A percentile compares a stretch with the other conserved stretches of the same genome.
Evolutionary conservation across 2,329 filamentous ascomycete species (phyloP).

Genomic region (Fusarium transvaalense): DNA sequence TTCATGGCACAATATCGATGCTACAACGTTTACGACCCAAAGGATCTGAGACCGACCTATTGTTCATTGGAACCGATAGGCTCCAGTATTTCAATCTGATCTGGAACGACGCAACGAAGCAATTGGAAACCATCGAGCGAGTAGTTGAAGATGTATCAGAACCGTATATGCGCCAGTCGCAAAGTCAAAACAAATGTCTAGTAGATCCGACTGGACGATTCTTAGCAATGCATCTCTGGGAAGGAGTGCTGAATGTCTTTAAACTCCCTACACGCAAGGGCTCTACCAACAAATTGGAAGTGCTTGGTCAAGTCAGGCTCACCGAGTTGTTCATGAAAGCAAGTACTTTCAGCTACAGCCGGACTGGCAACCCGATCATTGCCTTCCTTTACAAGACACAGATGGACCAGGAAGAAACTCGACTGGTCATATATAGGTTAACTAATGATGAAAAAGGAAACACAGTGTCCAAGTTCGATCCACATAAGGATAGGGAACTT

Average conservation of each 20-base stretch:
- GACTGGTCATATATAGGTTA: constrained; percentile 70
- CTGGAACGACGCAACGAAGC: constrained; percentile 75
- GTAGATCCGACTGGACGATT: constrained; percentile 81
- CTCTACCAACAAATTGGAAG: constrained; percentile 59
- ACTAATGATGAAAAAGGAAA: constrained; percentile 69
- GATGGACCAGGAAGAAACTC: constrained; percentile 65
- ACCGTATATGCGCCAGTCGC: constrained; percentile 77
- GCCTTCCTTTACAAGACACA: constrained; percentile 70
- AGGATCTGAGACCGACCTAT: constrained; percentile 80
- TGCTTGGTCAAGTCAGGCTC: constrained; percentile 67
- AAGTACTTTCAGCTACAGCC: constrained; percentile 68
- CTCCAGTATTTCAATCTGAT: constrained; percentile 90
- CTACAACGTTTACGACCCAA: constrained; percentile 83
- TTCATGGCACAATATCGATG: constrained; percentile 90
- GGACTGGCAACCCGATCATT: constrained; percentile 69
- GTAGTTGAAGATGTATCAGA: constrained; percentile 67
- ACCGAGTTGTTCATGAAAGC: constrained; percentile 71
- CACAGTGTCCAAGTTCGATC: constrained; percentile 67
- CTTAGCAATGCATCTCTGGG: constrained; percentile 71
- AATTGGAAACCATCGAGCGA: constrained; percentile 66
- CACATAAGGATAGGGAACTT: constrained; percentile 66
- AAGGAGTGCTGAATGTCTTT: constrained; percentile 69
- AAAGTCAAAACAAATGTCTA: constrained; percentile 84
- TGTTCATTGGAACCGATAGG: constrained; percentile 92
- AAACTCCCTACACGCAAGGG: constrained; percentile 63